These are phyloP conservation scores for Arthrocladium fulminans DNA, from an alignment of 2,329 filamentous ascomycete genomes.

Conservation along the genomic window DNA sequence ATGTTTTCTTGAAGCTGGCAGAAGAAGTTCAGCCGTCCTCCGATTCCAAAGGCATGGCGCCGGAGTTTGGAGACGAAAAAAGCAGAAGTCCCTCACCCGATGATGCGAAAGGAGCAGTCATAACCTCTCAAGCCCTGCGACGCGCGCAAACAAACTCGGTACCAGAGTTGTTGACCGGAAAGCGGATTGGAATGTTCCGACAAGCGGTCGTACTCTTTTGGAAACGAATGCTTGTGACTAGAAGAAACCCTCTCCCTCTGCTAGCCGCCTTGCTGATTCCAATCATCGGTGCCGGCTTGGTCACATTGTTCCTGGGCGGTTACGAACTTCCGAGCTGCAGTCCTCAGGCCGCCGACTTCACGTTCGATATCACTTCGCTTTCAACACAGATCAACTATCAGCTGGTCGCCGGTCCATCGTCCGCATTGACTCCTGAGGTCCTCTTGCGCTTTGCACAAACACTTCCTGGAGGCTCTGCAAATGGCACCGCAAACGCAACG, in stretches of 20 bases:
- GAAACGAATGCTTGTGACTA: slow-evolving; percentile 69
- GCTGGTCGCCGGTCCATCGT: slow-evolving; percentile 31
- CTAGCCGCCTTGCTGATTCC: slow-evolving; percentile 67
- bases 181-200: slow-evolving; percentile 56
- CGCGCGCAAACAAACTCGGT: slow-evolving; percentile 13
- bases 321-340: slow-evolving; percentile 47
- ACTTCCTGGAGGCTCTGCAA: slow-evolving; percentile 24
- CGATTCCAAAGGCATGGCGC: background rate
- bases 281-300: slow-evolving; percentile 64
- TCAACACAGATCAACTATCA: slow-evolving; percentile 26
- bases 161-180: slow-evolving; percentile 54
- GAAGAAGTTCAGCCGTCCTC: slow-evolving; percentile 54
- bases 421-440: slow-evolving; percentile 23
- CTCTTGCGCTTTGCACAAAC: slow-evolving; percentile 24
- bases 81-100: slow-evolving; percentile 11
- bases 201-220: slow-evolving; percentile 67
- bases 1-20: slow-evolving; percentile 79
- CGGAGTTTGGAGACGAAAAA: slow-evolving; percentile 11
- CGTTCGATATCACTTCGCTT: slow-evolving; percentile 25
- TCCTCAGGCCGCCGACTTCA: slow-evolving; percentile 35
- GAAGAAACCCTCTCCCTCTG: slow-evolving; percentile 69
- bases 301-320: slow-evolving; percentile 62
- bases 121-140: slow-evolving; percentile 11
- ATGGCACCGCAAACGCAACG: slow-evolving; percentile 25
- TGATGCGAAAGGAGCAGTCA: slow-evolving; percentile 10